Conservation (phyloP, 352 stramenopile species). For the Phytophthora sp. region DNA sequence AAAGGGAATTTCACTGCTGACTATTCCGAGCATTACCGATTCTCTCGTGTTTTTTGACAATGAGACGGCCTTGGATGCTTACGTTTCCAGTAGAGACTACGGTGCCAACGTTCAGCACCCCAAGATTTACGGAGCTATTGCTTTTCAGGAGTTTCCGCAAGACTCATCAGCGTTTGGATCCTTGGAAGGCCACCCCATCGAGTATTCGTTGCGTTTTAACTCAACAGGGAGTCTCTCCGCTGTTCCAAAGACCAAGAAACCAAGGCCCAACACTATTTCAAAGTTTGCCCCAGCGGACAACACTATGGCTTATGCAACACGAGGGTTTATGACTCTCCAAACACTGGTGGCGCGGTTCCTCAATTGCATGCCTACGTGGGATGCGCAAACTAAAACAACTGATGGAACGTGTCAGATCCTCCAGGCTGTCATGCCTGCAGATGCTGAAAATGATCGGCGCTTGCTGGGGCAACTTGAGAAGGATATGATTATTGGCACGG, state of each 20-base stretch:
- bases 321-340: constrained; percentile 79
- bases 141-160: constrained; percentile 62
- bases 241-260: constrained; percentile 54
- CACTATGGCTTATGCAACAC: constrained; percentile 56
- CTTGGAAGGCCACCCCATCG: constrained; percentile 40
- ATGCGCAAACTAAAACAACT: constrained; percentile 30
- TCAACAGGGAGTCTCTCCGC: constrained; percentile 50
- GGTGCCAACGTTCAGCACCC: constrained; percentile 48
- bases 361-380: constrained; percentile 70
- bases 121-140: constrained; percentile 74
- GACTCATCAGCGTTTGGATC: constrained; percentile 41
- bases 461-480: constrained; percentile 54
- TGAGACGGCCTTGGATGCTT: constrained; percentile 55
- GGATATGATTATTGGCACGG: constrained; percentile 58
- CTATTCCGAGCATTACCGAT: constrained; percentile 58
- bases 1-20: constrained; percentile 49
- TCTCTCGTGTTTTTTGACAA: constrained; percentile 67
- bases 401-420: constrained; percentile 53
- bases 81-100: constrained; percentile 58
- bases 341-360: constrained; percentile 68
- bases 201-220: constrained; percentile 75
- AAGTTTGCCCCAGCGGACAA: constrained; percentile 19
- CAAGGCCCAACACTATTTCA: constrained; percentile 11
- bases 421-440: constrained; percentile 34
- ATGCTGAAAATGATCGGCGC: constrained; percentile 34